phyloP scores from a whole-genome alignment of 257 asterid species.

The Plectranthus barbatus region DNA sequence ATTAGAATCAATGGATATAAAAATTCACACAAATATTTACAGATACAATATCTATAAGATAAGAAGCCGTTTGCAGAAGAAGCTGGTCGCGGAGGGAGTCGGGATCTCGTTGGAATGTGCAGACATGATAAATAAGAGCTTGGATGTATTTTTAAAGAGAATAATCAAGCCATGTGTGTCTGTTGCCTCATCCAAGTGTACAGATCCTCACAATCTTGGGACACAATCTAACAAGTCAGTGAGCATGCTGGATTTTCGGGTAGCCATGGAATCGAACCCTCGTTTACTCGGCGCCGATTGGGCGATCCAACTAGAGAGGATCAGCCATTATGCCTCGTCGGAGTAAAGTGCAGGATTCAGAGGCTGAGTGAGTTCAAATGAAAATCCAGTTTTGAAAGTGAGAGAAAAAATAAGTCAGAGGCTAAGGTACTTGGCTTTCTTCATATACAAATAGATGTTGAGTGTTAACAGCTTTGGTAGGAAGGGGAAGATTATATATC shows the following conservation, averaged over 20 bases:
- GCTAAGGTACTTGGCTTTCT: slow-evolving; percentile 23
- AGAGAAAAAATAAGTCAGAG: slow-evolving; percentile 14
- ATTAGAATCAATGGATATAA: no score
- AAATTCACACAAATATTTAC: no score
- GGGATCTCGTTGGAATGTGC: slow-evolving; percentile 60
- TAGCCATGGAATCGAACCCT: slow-evolving; percentile 71
- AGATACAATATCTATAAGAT: no score
- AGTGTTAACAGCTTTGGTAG: background rate
- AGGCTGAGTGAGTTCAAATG: background rate
- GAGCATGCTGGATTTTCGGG: slow-evolving; percentile 59
- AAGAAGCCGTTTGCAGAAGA: slow-evolving; percentile 46
- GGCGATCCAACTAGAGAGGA: slow-evolving; percentile 75
- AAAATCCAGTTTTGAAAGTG: slow-evolving; percentile 5
- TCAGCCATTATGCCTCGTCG: slow-evolving; percentile 29
- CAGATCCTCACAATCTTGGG: slow-evolving; percentile 8
- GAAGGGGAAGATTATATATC: slow-evolving; percentile 22
- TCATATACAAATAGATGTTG: slow-evolving; percentile 18
- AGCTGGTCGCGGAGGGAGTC: slow-evolving; percentile 57
- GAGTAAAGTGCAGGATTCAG: slow-evolving; percentile 13
- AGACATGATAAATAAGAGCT: slow-evolving; percentile 50
- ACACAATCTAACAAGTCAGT: slow-evolving; percentile 13
- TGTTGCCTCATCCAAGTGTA: slow-evolving; percentile 32
- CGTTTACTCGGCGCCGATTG: slow-evolving; percentile 60
- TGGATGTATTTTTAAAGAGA: slow-evolving; percentile 63
- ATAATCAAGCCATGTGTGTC: slow-evolving; percentile 53